Evolutionary conservation across 257 asterid genomes (phyloP).

Genomic region (Forsythia suspensa): DNA sequence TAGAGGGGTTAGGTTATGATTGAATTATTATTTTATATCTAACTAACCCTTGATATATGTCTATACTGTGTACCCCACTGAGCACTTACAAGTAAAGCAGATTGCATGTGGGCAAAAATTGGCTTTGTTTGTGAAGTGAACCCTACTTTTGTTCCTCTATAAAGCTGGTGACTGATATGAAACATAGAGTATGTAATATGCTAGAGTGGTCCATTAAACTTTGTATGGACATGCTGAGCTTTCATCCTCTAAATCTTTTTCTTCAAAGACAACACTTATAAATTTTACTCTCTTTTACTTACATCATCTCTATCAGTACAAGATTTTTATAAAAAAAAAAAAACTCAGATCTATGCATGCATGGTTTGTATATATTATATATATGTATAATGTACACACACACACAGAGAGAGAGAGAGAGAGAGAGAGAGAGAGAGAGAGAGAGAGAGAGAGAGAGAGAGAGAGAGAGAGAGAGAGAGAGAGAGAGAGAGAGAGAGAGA

Average conservation of each 20-base stretch:
- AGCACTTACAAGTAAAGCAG: constrained; percentile 48
- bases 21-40: background rate
- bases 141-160: constrained; percentile 45
- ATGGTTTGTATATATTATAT: background rate
- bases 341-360: background rate
- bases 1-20: background rate
- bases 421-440: too few relatives aligned
- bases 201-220: constrained; percentile 54
- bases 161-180: constrained; percentile 29
- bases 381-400: too few relatives aligned
- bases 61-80: constrained; percentile 38
- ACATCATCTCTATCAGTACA: background rate
- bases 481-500: too few relatives aligned
- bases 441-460: too few relatives aligned
- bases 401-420: too few relatives aligned
- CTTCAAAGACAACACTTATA: background rate
- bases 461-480: too few relatives aligned
- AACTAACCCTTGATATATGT: background rate
- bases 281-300: too few relatives aligned
- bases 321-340: background rate
- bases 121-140: constrained; percentile 33
- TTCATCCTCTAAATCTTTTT: background rate
- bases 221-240: constrained; percentile 29
- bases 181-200: constrained; percentile 8
- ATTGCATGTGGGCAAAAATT: constrained; percentile 40